Evolutionary conservation across 805 yeast species (phyloP), one percentile per base, ranked within the genome.

Genomic region (Myxozyma geophila): DNA sequence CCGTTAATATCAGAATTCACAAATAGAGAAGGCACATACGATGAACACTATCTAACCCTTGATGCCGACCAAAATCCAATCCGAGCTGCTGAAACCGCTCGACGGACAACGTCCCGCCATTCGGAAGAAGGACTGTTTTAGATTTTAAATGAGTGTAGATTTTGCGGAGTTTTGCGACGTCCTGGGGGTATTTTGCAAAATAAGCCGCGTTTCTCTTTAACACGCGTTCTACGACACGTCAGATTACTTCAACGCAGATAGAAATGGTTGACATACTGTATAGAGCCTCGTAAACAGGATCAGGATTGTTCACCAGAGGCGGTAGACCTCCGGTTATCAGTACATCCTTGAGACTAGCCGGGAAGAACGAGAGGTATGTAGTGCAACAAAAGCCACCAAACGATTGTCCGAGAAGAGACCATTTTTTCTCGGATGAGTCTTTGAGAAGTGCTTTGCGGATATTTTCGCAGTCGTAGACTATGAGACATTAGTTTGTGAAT

Each of bases 261-360:
- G n/a, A 40, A 19, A 49, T 5, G 17, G 43, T 2, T 35, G 15
- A 47, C 65, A 15, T 54, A 60, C 75, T 67, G 63, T 80, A 83
- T 2, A 87, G 82, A 1, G 81, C 82, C 10, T 62, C 59, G 67
- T 84, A 83, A 8, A 85, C 86, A 44, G 81, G 80, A 54, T 81
- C 83, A 5, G 83, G 79, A 0, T 76, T 68, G 39, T 68, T 70
- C 6, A 75, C 76, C 17, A 85, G 71, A 0, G 88, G 87, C 1
- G 88, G 87, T 13, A 85, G 77, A 6, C 88, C 88, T 1, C 87
- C 88, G 0, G 88, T 80, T 28, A 84, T 72, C 17, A 85, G 69
- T 0, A 81, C 67, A 49, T 67, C 64, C 37, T 66, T 66, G 44
- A 66, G 21, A 28, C 69, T 66, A 13, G 57, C 46, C 12, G 67